phyloP scores from a whole-genome alignment of 2,329 filamentous ascomycete species.

The Blastomyces silverae region DNA sequence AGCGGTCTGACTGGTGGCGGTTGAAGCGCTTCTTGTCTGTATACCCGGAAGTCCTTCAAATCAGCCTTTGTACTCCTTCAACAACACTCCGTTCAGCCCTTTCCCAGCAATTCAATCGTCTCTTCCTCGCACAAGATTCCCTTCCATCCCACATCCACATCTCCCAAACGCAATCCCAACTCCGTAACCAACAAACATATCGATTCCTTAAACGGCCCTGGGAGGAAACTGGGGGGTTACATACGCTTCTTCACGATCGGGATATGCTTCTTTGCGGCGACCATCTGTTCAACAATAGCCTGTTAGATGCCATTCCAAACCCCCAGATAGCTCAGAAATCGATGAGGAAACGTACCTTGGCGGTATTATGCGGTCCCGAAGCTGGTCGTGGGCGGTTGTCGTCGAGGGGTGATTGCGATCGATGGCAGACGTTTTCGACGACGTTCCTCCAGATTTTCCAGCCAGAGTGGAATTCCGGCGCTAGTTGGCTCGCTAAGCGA shows the following conservation, averaged over 20 bases:
- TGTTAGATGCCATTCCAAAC: background rate
- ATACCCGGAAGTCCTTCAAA: slow-evolving; percentile 23
- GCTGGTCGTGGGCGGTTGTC: slow-evolving; percentile 39
- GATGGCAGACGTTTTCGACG: slow-evolving; percentile 14
- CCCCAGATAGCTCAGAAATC: slow-evolving; percentile 12
- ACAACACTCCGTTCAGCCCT: background rate
- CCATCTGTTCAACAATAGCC: slow-evolving; percentile 60
- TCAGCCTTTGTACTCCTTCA: slow-evolving; percentile 28
- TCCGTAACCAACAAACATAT: slow-evolving; percentile 1
- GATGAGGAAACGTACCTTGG: slow-evolving; percentile 36
- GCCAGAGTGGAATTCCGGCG: slow-evolving; percentile 15
- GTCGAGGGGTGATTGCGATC: slow-evolving; percentile 35
- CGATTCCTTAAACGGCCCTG: background rate
- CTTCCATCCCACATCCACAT: background rate
- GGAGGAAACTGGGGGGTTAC: slow-evolving; percentile 41
- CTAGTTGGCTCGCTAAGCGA: slow-evolving; percentile 18
- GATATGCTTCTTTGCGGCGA: slow-evolving; percentile 98
- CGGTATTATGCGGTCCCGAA: slow-evolving; percentile 38
- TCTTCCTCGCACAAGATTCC: background rate
- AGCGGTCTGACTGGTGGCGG: slow-evolving; percentile 96
- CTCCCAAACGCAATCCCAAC: background rate
- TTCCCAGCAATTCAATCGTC: background rate
- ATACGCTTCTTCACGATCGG: slow-evolving; percentile 99
- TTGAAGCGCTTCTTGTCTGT: slow-evolving; percentile 88
- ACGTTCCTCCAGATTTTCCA: slow-evolving; percentile 10